Base-by-base conservation (phyloP, 176 grass and related monocot genomes). In the Raddia distichophylla region DNA sequence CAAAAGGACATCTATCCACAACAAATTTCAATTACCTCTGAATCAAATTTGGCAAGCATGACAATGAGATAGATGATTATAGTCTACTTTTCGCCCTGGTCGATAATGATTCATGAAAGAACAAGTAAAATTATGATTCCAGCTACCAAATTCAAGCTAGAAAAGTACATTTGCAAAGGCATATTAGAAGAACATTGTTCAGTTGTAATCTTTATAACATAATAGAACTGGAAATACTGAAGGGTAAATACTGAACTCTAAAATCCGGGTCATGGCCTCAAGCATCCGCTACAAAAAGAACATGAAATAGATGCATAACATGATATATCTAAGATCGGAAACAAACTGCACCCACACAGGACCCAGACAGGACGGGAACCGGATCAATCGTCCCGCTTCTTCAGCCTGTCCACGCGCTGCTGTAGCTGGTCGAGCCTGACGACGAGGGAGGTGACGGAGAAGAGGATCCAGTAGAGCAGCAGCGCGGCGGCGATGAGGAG, bases 381-480 rank as follows among this genome's bases (percentile, higher is more conserved):
- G 3, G 59, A 67, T 88, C 86, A 97, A 60, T 97, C 92, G 53
- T 90, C 88, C 47, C 92, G 90, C 86, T 97, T 97, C 86, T 92
- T 97, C 74, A 93, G 86, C 83, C 91, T 92, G 7, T 89, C 80
- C 73, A 97, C 40, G 69, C 95, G 92, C 73, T 94, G 83, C 83
- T 94, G 89, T 66, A 93, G 81, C 66, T 83, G 64, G 15, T 94
- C 86, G 84, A 98, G 81, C 83, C 83, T 91, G 80, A 91, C 83
- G 84, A 94, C 87, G 19, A 94, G 92, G 40, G 70, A 61, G 49
- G 95, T 89, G 78, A 98, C 90, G 55, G 88, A 77, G 84, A 89
- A 98, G 73, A 98, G 91, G 65, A 98, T 89, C 92, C 92, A 98
- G 84, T 98, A 98, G 80, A 98, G 95, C 71, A 98, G 77, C 2